Evolutionary conservation across 1,139 yeast genomes (phyloP).

Genomic region (Debaryomyces sp.): DNA sequence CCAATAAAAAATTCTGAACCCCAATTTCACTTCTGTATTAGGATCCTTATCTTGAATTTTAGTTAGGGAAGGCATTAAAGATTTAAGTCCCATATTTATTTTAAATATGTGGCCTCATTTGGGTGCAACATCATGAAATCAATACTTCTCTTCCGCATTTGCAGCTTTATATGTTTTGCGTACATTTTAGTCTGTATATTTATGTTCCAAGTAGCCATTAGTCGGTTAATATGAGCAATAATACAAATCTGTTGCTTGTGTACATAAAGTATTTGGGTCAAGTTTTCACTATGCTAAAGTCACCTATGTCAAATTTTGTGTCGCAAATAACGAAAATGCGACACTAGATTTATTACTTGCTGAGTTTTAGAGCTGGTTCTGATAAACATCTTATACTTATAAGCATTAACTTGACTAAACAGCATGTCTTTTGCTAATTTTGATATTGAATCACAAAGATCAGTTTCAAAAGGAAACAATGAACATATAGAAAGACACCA

Average conservation of each 20-base stretch:
- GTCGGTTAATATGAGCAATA: neutral
- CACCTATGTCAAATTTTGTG: neutral
- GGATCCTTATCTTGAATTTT: too few relatives aligned
- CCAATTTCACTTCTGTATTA: too few relatives aligned
- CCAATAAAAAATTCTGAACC: too few relatives aligned
- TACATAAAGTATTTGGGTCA: neutral
- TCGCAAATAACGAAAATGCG: slow-evolving; percentile 1
- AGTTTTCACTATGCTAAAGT: neutral
- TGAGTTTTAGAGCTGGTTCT: neutral
- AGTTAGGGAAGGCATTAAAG: neutral
- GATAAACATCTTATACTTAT: neutral
- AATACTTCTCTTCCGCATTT: neutral
- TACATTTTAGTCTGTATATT: neutral
- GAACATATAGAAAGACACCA: neutral
- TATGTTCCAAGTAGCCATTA: neutral
- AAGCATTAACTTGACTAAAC: neutral
- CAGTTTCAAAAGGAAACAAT: slow-evolving; percentile 13
- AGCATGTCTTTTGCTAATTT: slow-evolving; percentile 63
- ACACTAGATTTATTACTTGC: neutral
- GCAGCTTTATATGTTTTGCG: neutral
- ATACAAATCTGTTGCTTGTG: neutral
- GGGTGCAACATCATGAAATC: neutral
- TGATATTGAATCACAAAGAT: slow-evolving; percentile 59
- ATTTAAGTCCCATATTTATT: neutral
- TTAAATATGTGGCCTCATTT: neutral